These are phyloP conservation scores for Ramularia endophylla DNA, from an alignment of 2,329 filamentous ascomycete species.

Conservation along the genomic window DNA sequence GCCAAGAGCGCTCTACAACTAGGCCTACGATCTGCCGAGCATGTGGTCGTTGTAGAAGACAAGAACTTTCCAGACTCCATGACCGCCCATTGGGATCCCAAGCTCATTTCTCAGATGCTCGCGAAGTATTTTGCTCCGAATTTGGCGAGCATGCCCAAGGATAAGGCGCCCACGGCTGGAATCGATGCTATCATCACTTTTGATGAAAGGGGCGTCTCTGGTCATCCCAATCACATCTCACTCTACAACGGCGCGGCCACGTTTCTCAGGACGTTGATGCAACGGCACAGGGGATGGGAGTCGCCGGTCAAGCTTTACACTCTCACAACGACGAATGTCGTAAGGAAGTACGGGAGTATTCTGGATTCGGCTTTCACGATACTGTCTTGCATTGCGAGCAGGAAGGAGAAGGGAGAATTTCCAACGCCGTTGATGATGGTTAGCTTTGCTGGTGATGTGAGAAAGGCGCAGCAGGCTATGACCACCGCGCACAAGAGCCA, in stretches of 20 bases:
- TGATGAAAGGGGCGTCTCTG: constrained; percentile 72
- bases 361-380: constrained; percentile 72
- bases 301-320: constrained; percentile 82
- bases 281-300: constrained; percentile 57
- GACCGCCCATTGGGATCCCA: constrained; percentile 68
- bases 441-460: constrained; percentile 57
- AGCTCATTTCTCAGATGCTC: constrained; percentile 64
- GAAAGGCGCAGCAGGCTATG: constrained; percentile 78
- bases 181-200: constrained; percentile 90
- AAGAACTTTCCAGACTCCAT: constrained; percentile 84
- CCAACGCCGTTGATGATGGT: constrained; percentile 62
- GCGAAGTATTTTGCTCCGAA: constrained; percentile 67
- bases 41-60: constrained; percentile 81
- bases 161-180: constrained; percentile 44
- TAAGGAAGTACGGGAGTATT: constrained; percentile 75
- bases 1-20: constrained; percentile 71
- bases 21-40: constrained; percentile 66
- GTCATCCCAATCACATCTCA: constrained; percentile 89
- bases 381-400: constrained; percentile 45
- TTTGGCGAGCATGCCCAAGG: constrained; percentile 39
- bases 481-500: constrained; percentile 84
- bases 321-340: constrained; percentile 63
- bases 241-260: constrained; percentile 73
- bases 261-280: constrained; percentile 64
- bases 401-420: constrained; percentile 48